phyloP scores from a whole-genome alignment of 2,329 filamentous ascomycete genomes.

The Botrytis squamosa region DNA sequence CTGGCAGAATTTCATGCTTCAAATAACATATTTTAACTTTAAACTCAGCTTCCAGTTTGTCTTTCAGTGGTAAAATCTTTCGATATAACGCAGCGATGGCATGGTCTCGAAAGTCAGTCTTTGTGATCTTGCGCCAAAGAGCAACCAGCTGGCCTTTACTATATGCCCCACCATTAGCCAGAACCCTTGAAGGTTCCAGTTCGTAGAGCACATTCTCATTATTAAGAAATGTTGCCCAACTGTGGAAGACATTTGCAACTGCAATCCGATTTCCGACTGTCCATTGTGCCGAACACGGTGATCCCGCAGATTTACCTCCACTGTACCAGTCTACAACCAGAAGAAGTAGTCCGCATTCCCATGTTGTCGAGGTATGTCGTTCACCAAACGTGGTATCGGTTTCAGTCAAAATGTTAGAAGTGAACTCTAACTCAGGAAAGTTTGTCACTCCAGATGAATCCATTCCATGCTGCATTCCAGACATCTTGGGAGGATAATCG shows the following conservation, averaged over 20 bases:
- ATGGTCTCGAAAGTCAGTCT: fast-evolving
- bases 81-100: not conserved
- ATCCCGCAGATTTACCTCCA: not conserved
- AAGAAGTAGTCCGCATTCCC: not conserved
- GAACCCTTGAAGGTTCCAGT: not conserved
- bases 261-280: fast-evolving
- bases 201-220: fast-evolving
- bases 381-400: too few species aligned
- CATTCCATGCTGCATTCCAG: not conserved
- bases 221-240: not conserved
- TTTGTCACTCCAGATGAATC: not conserved
- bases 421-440: not conserved
- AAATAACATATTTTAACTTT: not conserved
- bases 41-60: not conserved
- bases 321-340: not conserved
- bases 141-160: too few species aligned
- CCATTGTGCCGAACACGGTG: not conserved
- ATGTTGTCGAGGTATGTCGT: not conserved
- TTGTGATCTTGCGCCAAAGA: too few species aligned
- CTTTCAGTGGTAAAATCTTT: not conserved
- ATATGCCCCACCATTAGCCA: not conserved
- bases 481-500: not conserved
- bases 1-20: not conserved
- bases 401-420: not conserved
- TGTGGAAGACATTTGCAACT: fast-evolving